phyloP scores from a whole-genome alignment of 140 eudicot genomes.

The Oenanthe javanica region DNA sequence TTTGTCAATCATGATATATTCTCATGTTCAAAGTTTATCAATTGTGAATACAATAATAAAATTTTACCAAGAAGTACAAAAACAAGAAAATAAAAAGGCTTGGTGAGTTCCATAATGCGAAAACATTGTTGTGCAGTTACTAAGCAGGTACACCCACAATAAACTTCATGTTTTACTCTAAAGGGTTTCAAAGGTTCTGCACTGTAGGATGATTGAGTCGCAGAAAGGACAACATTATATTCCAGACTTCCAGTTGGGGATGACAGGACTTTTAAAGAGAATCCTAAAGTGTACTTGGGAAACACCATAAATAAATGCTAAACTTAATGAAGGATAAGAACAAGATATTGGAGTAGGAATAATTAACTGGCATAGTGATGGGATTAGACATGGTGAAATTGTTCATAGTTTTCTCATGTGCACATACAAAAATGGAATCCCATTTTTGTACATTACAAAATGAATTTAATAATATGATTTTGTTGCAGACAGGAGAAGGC shows the following conservation, averaged over 20 bases:
- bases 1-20: not conserved
- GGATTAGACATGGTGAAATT: not conserved
- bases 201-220: not conserved
- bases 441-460: no score
- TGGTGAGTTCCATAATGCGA: not conserved
- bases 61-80: not conserved
- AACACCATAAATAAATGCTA: not conserved
- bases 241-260: not conserved
- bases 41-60: not conserved
- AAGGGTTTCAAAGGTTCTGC: not conserved
- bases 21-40: not conserved
- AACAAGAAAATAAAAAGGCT: not conserved
- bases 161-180: not conserved
- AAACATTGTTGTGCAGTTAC: not conserved
- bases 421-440: no score
- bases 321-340: not conserved
- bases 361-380: not conserved
- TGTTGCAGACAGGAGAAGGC: slow-evolving; percentile 82
- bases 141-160: not conserved
- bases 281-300: not conserved
- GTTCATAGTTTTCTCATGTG: not conserved
- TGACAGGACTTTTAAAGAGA: not conserved
- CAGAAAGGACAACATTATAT: not conserved
- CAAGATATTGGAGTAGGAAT: not conserved
- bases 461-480: not conserved